Evolutionary conservation across 2,329 filamentous ascomycete species (phyloP), one percentile per base, ranked within the genome.

Genomic region (Scleromitrula shiraiana): DNA sequence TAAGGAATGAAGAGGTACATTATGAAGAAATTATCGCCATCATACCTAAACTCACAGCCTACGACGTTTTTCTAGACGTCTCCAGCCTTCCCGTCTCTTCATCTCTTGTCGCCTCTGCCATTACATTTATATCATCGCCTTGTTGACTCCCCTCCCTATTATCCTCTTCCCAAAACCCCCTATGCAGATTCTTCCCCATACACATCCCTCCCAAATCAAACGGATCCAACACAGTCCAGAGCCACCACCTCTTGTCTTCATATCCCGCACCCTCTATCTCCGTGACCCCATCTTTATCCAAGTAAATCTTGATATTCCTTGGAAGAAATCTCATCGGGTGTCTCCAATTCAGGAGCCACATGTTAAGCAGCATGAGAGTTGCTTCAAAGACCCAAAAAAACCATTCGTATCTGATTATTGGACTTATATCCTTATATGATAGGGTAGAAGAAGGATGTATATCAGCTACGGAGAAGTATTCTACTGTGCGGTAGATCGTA

Each of bases 351-450:
- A 75, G 67, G 54, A 80, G 57, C 26, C 67, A 60, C 8, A 66
- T 65, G 54, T 80, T 80, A 37, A 56, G 33, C 1, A 78, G 55
- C 77, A 80, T 80, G 10, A 77, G 59, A 0, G 59, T 53, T 1
- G 68, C 72, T 63, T 81, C 77, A 50, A 80, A 80, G 17, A 79
- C 67, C 56, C 74, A 78, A 52, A 80, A 80, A 61, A 71, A 80
- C 69, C 70, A 76, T 60, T 81, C 76, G 53, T 78, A 74, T 19
- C 74, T 68, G n/a, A 79, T 50, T 19, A 77, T 62, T 0, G 73
- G 69, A 9, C 67, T 70, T 2, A 75, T 52, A 1, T 54, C 57
- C 24, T 43, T 54, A 3, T 64, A 61, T 29, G 67, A 59, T 2
- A 48, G 19, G 24, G 67, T 64, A 0, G 36, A 24, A 36, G 62